Evolutionary conservation across 2,329 filamentous ascomycete species (phyloP).

Genomic region (Macroventuria anomochaeta): DNA sequence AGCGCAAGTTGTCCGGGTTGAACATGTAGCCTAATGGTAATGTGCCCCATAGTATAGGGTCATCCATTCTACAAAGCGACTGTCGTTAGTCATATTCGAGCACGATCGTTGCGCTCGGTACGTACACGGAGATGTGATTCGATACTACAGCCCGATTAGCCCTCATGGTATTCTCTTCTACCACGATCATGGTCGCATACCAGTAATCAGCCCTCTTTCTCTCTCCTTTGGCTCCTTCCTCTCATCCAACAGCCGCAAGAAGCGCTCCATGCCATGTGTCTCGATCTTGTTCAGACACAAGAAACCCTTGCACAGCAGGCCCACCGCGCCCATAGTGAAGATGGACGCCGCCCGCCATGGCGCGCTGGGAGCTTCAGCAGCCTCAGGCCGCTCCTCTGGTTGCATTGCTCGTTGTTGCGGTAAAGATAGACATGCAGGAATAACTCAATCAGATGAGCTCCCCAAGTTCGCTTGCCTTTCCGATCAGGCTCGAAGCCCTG

Average conservation of each 20-base stretch:
- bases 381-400: constrained; percentile 47
- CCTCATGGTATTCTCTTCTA: constrained; percentile 1
- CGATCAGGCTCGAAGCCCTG: constrained; percentile 2
- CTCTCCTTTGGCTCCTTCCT: constrained; percentile 71
- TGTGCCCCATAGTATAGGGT: constrained; percentile 92
- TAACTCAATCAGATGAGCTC: neutral
- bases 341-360: constrained; percentile 78
- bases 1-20: constrained; percentile 77
- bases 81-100: constrained; percentile 22
- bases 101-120: constrained; percentile 41
- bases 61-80: constrained; percentile 72
- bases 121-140: constrained; percentile 88
- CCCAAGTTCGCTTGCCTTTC: constrained; percentile 10
- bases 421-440: constrained; percentile 25
- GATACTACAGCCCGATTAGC: constrained; percentile 65
- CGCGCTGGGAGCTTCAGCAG: constrained; percentile 62
- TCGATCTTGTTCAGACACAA: constrained; percentile 77
- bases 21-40: constrained; percentile 77
- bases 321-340: constrained; percentile 75
- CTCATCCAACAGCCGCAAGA: constrained; percentile 76
- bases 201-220: constrained; percentile 81
- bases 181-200: constrained; percentile 54
- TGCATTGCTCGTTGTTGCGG: constrained; percentile 44
- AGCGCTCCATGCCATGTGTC: constrained; percentile 75
- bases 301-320: constrained; percentile 74